Percentiles rank a stretch among this genome's conserved stretches.
phyloP scores from a whole-genome alignment of 2,329 filamentous ascomycete genomes.

The Magnaporthiopsis incrustans region DNA sequence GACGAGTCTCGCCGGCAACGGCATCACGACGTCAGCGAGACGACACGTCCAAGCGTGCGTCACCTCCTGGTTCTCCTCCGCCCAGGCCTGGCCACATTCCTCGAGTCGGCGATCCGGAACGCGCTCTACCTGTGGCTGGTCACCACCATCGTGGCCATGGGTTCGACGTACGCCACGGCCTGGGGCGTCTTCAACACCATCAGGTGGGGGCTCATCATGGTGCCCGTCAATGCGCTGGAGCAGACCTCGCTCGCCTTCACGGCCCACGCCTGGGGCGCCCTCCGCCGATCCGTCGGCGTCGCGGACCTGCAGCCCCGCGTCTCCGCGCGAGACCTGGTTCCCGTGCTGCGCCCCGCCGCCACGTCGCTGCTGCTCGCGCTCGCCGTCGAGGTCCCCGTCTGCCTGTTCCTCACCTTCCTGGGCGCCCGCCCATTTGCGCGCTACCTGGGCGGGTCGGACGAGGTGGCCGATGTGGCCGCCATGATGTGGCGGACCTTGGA shows the following conservation, averaged over 20 bases:
- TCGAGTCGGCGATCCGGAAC: slow-evolving; percentile 60
- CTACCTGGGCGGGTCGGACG: slow-evolving; percentile 49
- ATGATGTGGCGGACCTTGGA: slow-evolving; percentile 58
- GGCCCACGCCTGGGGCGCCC: slow-evolving; percentile 56
- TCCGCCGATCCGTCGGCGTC: slow-evolving; percentile 24
- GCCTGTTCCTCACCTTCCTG: slow-evolving; percentile 51
- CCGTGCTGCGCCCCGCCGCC: slow-evolving; percentile 44
- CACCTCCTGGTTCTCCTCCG: slow-evolving; percentile 42
- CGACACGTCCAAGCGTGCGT: slow-evolving; percentile 27
- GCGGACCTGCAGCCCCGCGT: slow-evolving; percentile 13
- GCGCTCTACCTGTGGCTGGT: slow-evolving; percentile 65
- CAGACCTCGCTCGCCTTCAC: slow-evolving; percentile 57
- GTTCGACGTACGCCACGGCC: slow-evolving; percentile 58
- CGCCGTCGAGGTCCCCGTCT: slow-evolving; percentile 51
- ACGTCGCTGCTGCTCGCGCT: slow-evolving; percentile 45
- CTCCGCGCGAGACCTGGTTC: slow-evolving; percentile 14
- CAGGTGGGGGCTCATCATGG: slow-evolving; percentile 67
- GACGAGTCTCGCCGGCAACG: slow-evolving; percentile 1
- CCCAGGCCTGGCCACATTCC: slow-evolving; percentile 52
- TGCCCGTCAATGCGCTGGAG: slow-evolving; percentile 60
- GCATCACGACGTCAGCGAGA: slow-evolving; percentile 10
- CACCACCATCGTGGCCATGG: slow-evolving; percentile 53
- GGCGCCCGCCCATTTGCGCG: slow-evolving; percentile 53
- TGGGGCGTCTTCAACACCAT: slow-evolving; percentile 71
- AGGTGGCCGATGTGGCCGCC: slow-evolving; percentile 51